Evolutionary conservation across 306 rosid species (phyloP).

Genomic region (Aeschynomene evenia): DNA sequence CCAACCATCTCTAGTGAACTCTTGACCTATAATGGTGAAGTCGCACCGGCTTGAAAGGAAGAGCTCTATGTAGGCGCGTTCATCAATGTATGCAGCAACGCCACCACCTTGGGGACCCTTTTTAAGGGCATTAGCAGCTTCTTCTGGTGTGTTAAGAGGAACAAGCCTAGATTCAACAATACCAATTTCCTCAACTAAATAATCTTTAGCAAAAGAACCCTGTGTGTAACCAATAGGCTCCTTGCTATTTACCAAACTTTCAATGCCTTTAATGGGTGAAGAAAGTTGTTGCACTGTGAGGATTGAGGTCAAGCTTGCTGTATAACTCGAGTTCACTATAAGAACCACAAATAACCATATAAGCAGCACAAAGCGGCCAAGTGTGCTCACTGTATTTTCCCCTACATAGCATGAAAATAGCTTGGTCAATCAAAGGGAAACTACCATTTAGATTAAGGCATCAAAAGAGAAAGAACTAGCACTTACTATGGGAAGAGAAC

Average conservation of each 20-base stretch:
- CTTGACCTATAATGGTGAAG: constrained; percentile 74
- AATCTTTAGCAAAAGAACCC: constrained; percentile 63
- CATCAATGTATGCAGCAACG: constrained; percentile 75
- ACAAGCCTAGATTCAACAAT: constrained; percentile 68
- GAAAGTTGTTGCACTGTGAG: constrained; percentile 86
- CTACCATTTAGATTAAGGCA: constrained; percentile 4
- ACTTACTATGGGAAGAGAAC: constrained; percentile 92
- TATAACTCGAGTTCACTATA: constrained; percentile 91
- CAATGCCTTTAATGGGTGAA: constrained; percentile 81
- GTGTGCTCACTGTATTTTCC: constrained; percentile 90
- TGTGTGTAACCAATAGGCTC: constrained; percentile 79
- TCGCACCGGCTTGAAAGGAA: constrained; percentile 86
- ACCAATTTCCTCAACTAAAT: constrained; percentile 60
- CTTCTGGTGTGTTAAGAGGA: constrained; percentile 59
- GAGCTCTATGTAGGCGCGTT: constrained; percentile 76
- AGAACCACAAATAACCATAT: constrained; percentile 95
- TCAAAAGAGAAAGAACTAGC: constrained; percentile 12
- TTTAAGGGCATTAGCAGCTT: constrained; percentile 57
- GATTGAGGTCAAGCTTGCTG: constrained; percentile 96
- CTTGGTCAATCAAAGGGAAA: constrained; percentile 27
- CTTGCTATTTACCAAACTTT: constrained; percentile 47
- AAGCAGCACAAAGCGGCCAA: constrained; percentile 78
- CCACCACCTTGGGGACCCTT: constrained; percentile 78
- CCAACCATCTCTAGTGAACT: constrained; percentile 93
- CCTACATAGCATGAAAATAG: constrained; percentile 42